Evolutionary conservation across 1,284 basidiomycete species (phyloP).

Genomic region (Cryptococcus sp.): DNA sequence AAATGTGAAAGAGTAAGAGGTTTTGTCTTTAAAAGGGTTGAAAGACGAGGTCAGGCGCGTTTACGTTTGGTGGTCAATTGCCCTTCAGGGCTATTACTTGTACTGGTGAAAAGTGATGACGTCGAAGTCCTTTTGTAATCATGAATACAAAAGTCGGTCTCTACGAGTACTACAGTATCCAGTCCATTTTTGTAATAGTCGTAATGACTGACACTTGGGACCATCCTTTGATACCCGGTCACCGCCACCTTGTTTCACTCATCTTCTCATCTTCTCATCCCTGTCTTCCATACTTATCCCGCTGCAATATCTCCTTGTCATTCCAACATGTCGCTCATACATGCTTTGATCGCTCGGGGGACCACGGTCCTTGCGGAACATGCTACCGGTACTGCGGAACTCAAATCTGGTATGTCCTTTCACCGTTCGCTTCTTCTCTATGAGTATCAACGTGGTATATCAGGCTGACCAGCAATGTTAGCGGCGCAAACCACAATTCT

Average conservation of each 20-base stretch:
- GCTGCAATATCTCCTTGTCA: background rate
- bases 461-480: conserved; percentile 9
- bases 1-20: background rate
- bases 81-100: conserved; percentile 4
- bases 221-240: too few species aligned
- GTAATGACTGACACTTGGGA: too few species aligned
- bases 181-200: too few species aligned
- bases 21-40: background rate
- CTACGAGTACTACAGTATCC: too few species aligned
- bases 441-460: background rate
- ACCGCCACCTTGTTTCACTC: too few species aligned
- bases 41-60: conserved; percentile 10
- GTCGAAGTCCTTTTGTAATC: background rate
- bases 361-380: conserved; percentile 79
- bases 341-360: conserved; percentile 82
- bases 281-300: background rate
- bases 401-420: conserved; percentile 69
- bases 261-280: conserved; percentile 1
- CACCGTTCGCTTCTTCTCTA: background rate
- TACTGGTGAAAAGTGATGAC: background rate
- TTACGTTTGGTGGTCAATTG: background rate
- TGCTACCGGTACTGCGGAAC: conserved; percentile 72
- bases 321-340: conserved; percentile 60
- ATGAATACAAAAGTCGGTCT: background rate
- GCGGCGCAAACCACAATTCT: conserved; percentile 87